Conservation (phyloP, 1,284 basidiomycete species). For the Vanrija humicola region DNA sequence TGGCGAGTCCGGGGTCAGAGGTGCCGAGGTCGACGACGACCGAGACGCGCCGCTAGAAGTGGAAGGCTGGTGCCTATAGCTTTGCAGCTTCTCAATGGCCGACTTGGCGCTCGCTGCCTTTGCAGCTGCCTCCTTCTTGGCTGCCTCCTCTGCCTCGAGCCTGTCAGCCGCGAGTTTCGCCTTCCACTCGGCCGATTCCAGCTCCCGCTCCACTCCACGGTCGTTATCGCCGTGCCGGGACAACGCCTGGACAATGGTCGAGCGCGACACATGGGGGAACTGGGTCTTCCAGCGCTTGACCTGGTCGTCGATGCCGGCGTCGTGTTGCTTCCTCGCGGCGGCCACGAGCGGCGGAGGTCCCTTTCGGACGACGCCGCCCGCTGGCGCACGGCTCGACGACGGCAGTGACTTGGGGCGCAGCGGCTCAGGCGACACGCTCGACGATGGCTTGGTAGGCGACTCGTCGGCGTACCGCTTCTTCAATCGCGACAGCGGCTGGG, state of each 20-base stretch:
- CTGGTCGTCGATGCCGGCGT: slow-evolving; percentile 8
- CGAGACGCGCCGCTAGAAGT: not conserved
- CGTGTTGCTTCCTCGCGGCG: slow-evolving; percentile 11
- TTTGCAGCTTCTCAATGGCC: not conserved
- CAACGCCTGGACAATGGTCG: slow-evolving; percentile 14
- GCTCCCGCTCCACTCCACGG: too few species aligned
- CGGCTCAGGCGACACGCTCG: not conserved
- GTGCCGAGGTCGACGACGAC: not conserved
- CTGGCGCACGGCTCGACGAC: slow-evolving; percentile 1
- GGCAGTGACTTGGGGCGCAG: not conserved
- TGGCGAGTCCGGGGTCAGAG: not conserved
- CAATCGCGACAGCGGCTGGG: slow-evolving; percentile 20
- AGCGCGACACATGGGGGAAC: slow-evolving; percentile 18
- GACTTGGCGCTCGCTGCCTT: too few species aligned
- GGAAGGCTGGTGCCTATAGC: slow-evolving; percentile 5
- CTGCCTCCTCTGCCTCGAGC: not conserved
- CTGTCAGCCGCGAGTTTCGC: too few species aligned
- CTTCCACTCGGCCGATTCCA: too few species aligned
- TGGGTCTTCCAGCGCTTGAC: slow-evolving; percentile 16
- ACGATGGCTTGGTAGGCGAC: slow-evolving; percentile 5
- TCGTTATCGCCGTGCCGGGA: slow-evolving; percentile 13
- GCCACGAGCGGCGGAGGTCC: slow-evolving; percentile 13
- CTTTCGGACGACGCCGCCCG: not conserved
- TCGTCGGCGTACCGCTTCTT: slow-evolving; percentile 23
- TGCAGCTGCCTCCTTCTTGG: too few species aligned